Base-by-base conservation (phyloP, 139 green algal species). In the Parachlorella kessleri region DNA sequence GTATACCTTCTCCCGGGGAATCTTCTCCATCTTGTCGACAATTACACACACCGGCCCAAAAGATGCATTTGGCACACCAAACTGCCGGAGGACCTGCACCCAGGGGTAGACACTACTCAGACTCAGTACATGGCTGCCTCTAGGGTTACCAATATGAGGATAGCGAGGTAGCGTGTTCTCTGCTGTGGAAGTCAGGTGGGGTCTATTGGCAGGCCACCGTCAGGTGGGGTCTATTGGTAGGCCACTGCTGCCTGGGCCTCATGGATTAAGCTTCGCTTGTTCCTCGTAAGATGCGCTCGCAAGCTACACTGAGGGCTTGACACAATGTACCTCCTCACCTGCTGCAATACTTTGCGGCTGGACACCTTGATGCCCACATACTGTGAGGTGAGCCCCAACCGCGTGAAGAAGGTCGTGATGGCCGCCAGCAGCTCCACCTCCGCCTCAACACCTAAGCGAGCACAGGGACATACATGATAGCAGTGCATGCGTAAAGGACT, bases 11-110 rank as follows among this genome's bases (percentile, higher is more conserved):
- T 91, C 92, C 33, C 79, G 66, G 0, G 91, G 86, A 26, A 98
- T 74, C 84, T 98, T 98, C 55, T 97, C 94, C 59, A 95, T 83
- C 88, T 99, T 99, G 90, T 99, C 97, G 39, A 99, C 94, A 9
- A 98, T 81, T 7, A 99, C 92, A 79, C 90, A 97, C 42, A 97
- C 94, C 7, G 82, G 77, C 41, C 90, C 88, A 70, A 98, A 97
- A 3, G 77, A 42, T 14, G 94, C 93, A 3, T 74, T 42, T 0
- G 92, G 84, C 21, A 99, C 85, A 14, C 83, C 81, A 80, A 89
- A 90, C 18, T 71, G 78, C 32, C 77, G 73, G 70, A 98, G 67
- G 59, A 87, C 76, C 64, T 82, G 39, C 63, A 30, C 7, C 63
- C 8, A 33, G 48, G 48, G 48, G 48, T 10, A 18, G 48, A 10